Evolutionary conservation across 2,329 filamentous ascomycete genomes (phyloP).

Genomic region (Calonectria henricotiae): DNA sequence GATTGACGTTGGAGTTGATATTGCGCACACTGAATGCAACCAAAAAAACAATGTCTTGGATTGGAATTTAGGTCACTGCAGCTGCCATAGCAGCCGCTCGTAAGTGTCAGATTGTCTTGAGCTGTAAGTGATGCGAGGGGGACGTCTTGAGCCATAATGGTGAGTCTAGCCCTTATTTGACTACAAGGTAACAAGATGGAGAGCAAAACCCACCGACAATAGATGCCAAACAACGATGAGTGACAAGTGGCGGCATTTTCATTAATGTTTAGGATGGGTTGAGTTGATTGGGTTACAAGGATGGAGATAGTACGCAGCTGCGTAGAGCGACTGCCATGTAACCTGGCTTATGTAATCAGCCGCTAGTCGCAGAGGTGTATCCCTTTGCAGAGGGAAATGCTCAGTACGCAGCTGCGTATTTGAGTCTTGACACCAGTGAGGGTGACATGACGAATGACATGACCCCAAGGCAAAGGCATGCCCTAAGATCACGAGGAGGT

Average conservation of each 20-base stretch:
- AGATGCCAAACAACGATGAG: too few species aligned
- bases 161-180: too few species aligned
- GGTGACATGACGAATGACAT: neutral
- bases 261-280: too few species aligned
- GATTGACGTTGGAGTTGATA: neutral
- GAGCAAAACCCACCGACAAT: too few species aligned
- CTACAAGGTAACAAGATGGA: neutral
- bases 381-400: neutral
- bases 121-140: neutral
- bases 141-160: neutral
- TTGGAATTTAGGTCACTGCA: too few species aligned
- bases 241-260: too few species aligned
- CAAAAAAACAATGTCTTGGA: too few species aligned
- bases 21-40: neutral
- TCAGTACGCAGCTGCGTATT: constrained; percentile 1
- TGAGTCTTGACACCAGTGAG: neutral
- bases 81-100: too few species aligned
- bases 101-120: too few species aligned
- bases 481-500: neutral
- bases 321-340: neutral
- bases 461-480: neutral
- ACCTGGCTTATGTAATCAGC: neutral
- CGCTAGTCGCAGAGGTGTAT: neutral
- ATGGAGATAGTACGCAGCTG: neutral
- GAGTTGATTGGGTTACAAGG: neutral